phyloP scores from a whole-genome alignment of 164 flowering plant genomes.

The Magnolia changhungtana region DNA sequence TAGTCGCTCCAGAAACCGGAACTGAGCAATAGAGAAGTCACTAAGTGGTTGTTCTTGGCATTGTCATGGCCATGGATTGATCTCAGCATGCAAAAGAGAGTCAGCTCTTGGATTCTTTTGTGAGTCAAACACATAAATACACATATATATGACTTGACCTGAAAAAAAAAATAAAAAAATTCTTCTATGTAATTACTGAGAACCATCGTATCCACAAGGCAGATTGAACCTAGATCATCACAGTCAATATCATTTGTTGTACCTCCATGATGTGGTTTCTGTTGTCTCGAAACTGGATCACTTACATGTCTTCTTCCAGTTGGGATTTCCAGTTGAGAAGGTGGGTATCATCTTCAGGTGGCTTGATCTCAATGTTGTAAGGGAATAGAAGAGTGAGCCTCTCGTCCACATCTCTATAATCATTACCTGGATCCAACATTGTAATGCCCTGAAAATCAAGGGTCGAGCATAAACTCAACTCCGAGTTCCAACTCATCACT shows the following conservation, averaged over 20 bases:
- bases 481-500: too few relatives aligned
- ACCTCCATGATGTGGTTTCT: conserved; percentile 83
- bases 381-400: conserved; percentile 62
- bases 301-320: conserved; percentile 86
- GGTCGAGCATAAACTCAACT: too few relatives aligned
- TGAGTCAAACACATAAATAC: too few relatives aligned
- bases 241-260: conserved; percentile 82
- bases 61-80: too few relatives aligned
- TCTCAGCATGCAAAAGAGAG: too few relatives aligned
- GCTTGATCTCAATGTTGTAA: conserved; percentile 76
- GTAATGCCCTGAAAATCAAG: too few relatives aligned
- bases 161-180: too few relatives aligned
- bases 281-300: conserved; percentile 74
- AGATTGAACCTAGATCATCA: conserved; percentile 78
- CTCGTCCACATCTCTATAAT: conserved; percentile 57
- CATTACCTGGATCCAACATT: conserved; percentile 38
- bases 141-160: too few relatives aligned
- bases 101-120: too few relatives aligned
- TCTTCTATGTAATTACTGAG: conserved; percentile 83
- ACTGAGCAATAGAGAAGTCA: too few relatives aligned
- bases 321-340: conserved; percentile 84
- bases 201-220: conserved; percentile 58
- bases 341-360: conserved; percentile 79
- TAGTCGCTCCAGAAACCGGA: too few relatives aligned
- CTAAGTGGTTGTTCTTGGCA: too few relatives aligned